Evolutionary conservation across 1,139 yeast species (phyloP).

Genomic region (Insectozyma bohioensis): DNA sequence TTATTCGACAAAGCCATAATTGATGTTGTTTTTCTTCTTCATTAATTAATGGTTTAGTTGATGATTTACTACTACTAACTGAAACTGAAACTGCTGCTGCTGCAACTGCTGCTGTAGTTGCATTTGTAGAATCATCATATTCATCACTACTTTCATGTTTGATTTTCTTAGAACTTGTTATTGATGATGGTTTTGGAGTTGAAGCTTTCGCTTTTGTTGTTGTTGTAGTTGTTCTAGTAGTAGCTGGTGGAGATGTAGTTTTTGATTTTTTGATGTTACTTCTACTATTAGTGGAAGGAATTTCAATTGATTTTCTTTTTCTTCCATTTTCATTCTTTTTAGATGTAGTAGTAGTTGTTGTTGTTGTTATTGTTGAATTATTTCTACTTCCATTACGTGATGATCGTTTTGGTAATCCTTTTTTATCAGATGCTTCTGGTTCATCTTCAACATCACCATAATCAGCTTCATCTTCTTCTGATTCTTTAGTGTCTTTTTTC

Average conservation of each 20-base stretch:
- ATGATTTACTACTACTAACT: conserved; percentile 9
- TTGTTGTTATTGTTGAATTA: background rate
- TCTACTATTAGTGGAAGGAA: too few relatives aligned
- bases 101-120: conserved; percentile 8
- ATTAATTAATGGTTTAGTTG: conserved; percentile 14
- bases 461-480: conserved; percentile 15
- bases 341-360: conserved; percentile 3
- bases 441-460: conserved; percentile 12
- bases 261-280: too few relatives aligned
- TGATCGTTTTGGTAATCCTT: conserved; percentile 5
- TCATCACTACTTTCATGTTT: conserved; percentile 14
- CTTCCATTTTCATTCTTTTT: conserved; percentile 10
- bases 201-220: background rate
- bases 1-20: conserved; percentile 48
- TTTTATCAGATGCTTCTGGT: conserved; percentile 1
- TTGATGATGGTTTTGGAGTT: conserved; percentile 5
- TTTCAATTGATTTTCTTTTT: conserved; percentile 16
- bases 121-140: conserved; percentile 11
- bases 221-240: too few relatives aligned
- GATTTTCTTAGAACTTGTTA: conserved; percentile 8
- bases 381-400: conserved; percentile 7
- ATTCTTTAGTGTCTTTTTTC: conserved; percentile 16
- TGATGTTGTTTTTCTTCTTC: conserved; percentile 47
- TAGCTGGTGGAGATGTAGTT: too few relatives aligned
- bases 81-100: conserved; percentile 9